A percentile compares a stretch with the other conserved stretches of the same genome.
Conservation (phyloP, 208 protist genomes). For the Wallacemonas sp. region DNA sequence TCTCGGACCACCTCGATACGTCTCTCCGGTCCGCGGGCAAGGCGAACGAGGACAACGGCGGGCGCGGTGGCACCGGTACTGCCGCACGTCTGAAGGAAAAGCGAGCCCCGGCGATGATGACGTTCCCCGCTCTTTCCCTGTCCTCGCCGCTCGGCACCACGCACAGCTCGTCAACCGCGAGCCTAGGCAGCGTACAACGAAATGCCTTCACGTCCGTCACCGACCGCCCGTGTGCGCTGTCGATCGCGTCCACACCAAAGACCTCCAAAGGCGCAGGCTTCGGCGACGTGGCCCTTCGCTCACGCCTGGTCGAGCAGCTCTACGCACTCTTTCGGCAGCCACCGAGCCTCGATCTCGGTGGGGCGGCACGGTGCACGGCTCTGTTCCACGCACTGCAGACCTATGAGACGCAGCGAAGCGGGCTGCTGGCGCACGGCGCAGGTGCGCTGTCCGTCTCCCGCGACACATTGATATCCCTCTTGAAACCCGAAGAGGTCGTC, state of each 20-base stretch:
- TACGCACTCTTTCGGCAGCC: slow-evolving; percentile 23
- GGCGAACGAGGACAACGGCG: too few species aligned
- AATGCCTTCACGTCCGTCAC: not conserved
- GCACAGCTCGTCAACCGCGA: not conserved
- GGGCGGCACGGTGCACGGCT: slow-evolving; percentile 2
- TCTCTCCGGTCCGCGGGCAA: too few species aligned
- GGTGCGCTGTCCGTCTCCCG: too few species aligned
- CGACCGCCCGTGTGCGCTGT: not conserved
- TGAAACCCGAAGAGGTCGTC: slow-evolving; percentile 28
- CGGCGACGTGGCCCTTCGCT: not conserved
- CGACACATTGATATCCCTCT: slow-evolving; percentile 2
- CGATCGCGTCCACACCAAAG: not conserved
- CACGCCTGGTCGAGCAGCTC: slow-evolving; percentile 13
- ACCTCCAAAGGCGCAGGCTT: not conserved
- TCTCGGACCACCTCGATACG: too few species aligned
- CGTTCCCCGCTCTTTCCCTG: not conserved
- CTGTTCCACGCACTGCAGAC: not conserved
- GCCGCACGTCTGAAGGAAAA: too few species aligned
- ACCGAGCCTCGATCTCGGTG: slow-evolving; percentile 18
- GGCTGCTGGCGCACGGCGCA: too few species aligned
- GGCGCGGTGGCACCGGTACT: too few species aligned
- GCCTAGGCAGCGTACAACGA: not conserved
- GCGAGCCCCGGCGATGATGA: too few species aligned
- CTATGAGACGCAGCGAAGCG: not conserved
- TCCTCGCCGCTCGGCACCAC: not conserved